Conservation (phyloP, 495 filamentous ascomycete species). For the Trichoderma asperelloides region DNA sequence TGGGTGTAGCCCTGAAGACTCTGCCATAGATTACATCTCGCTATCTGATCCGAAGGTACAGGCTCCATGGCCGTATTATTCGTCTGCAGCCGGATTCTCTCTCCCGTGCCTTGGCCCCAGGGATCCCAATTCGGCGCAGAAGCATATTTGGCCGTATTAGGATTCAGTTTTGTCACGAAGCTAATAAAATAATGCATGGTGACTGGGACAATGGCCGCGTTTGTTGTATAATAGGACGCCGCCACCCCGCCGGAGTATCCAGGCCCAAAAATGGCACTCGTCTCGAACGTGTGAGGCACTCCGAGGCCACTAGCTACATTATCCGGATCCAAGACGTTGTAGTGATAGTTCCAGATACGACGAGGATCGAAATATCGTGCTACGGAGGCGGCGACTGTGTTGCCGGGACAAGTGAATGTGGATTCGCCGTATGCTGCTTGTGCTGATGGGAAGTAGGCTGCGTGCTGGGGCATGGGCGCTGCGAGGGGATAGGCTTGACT, state of each 20-base stretch:
- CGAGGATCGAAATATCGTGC: conserved; percentile 15
- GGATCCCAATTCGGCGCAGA: conserved; percentile 25
- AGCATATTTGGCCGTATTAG: conserved; percentile 17
- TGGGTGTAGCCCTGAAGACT: neutral
- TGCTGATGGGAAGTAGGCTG: conserved; percentile 31
- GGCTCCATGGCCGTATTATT: conserved; percentile 14
- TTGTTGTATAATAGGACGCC: conserved; percentile 29
- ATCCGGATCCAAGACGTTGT: conserved; percentile 21
- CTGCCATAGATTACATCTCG: neutral
- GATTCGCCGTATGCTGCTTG: conserved; percentile 51
- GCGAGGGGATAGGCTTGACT: conserved; percentile 19
- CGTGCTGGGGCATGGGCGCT: conserved; percentile 20
- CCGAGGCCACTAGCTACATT: conserved; percentile 19
- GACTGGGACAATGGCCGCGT: conserved; percentile 23
- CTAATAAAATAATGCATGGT: conserved; percentile 36
- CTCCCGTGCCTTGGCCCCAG: conserved; percentile 17
- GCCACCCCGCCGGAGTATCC: conserved; percentile 19
- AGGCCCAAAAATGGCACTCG: conserved; percentile 35
- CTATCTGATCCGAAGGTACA: neutral
- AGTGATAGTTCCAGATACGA: conserved; percentile 23
- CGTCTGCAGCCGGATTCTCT: conserved; percentile 26
- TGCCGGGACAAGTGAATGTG: conserved; percentile 53
- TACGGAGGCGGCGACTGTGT: conserved; percentile 22
- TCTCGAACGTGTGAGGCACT: conserved; percentile 29
- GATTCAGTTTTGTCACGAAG: conserved; percentile 31